A percentile compares a stretch with the other conserved stretches of the same genome.
Conservation (phyloP, 1,139 yeast genomes). For the Diutina rugosa region DNA sequence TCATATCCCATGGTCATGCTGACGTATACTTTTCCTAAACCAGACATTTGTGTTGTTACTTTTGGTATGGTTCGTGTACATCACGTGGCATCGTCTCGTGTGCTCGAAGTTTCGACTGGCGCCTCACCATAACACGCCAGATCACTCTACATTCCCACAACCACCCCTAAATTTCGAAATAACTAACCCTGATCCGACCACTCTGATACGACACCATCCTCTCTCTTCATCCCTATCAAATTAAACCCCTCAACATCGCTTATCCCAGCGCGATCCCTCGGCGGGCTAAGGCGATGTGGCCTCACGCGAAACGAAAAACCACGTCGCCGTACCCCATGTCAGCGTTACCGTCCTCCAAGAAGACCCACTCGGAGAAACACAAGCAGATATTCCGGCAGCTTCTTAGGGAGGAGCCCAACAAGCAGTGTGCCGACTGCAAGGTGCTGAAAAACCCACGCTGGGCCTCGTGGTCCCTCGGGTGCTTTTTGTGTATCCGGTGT, state of each 20-base stretch:
- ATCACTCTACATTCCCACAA: background rate
- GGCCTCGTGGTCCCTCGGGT: constrained; percentile 95
- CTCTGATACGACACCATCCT: too few relatives aligned
- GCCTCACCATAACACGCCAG: too few relatives aligned
- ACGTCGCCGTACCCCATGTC: background rate
- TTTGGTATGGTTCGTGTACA: background rate
- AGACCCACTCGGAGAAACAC: constrained; percentile 26
- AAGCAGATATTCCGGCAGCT: constrained; percentile 62
- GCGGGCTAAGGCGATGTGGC: background rate
- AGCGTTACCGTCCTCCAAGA: background rate
- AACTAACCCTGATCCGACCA: too few relatives aligned
- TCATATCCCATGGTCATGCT: too few relatives aligned
- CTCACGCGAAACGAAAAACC: background rate
- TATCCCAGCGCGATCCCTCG: too few relatives aligned
- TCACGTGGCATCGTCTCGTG: background rate
- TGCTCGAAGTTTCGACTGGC: background rate
- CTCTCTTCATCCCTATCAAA: too few relatives aligned
- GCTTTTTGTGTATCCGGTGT: constrained; percentile 82
- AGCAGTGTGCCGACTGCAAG: constrained; percentile 85
- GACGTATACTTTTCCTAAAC: too few relatives aligned
- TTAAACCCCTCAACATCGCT: background rate
- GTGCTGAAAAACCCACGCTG: constrained; percentile 84
- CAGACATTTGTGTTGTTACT: background rate
- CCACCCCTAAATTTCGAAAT: background rate
- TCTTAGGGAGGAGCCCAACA: constrained; percentile 64